These are phyloP conservation scores for Juglanconis oblonga DNA, from an alignment of 2,329 filamentous ascomycete genomes.

Conservation along the genomic window DNA sequence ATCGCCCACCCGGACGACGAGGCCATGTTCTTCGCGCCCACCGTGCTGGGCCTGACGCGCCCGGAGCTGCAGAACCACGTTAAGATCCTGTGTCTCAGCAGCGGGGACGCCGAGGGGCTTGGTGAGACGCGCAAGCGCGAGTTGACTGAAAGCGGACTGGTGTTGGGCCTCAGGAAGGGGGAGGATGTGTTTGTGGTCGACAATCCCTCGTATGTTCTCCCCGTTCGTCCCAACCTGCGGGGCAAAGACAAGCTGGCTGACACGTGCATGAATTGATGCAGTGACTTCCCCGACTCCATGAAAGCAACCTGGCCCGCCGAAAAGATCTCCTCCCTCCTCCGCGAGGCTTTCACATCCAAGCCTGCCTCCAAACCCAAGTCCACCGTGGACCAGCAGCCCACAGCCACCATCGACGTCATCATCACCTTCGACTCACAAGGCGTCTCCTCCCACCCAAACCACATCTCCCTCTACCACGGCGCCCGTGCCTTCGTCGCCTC, in stretches of 20 bases:
- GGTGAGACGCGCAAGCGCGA: constrained; percentile 81
- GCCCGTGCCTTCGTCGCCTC: constrained; percentile 68
- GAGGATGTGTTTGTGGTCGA: constrained; percentile 87
- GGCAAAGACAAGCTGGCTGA: background rate
- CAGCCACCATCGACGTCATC: constrained; percentile 69
- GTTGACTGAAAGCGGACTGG: constrained; percentile 73
- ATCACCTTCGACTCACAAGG: constrained; percentile 86
- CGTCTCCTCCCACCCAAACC: constrained; percentile 88
- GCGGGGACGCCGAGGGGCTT: constrained; percentile 82
- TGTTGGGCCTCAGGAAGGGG: constrained; percentile 69
- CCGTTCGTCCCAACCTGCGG: background rate
- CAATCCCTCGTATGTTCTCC: constrained; percentile 53
- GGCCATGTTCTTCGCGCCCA: constrained; percentile 98
- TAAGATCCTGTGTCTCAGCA: constrained; percentile 90
- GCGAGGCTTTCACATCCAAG: constrained; percentile 70
- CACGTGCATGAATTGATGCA: constrained; percentile 16
- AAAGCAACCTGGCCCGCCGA: constrained; percentile 69
- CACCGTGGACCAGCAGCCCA: constrained; percentile 31
- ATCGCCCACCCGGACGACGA: constrained; percentile 98
- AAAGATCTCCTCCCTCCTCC: constrained; percentile 68
- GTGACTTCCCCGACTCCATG: constrained; percentile 88
- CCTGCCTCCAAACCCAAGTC: constrained; percentile 37
- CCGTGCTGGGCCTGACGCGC: constrained; percentile 76
- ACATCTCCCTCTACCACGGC: constrained; percentile 83
- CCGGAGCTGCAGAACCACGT: constrained; percentile 83